Conservation (phyloP, 176 grass and related monocot species). For the Oryza glumipatula region DNA sequence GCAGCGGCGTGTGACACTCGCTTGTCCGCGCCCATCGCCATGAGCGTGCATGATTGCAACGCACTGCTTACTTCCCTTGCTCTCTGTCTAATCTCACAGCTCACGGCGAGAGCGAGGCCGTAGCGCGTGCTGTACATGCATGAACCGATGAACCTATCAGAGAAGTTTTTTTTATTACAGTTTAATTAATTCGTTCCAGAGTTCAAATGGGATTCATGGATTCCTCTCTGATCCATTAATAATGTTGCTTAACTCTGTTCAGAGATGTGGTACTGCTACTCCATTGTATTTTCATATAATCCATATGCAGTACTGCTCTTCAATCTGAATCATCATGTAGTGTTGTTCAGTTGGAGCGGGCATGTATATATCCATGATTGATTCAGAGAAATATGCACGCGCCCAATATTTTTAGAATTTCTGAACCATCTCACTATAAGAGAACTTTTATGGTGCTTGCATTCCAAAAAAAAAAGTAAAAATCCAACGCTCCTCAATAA, state of each 20-base stretch:
- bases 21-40: constrained; percentile 46
- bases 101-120: neutral
- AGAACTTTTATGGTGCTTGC: too few relatives aligned
- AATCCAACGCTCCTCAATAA: too few relatives aligned
- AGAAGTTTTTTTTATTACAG: neutral
- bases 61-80: constrained; percentile 26
- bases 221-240: neutral
- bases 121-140: neutral
- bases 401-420: neutral
- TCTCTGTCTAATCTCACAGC: neutral
- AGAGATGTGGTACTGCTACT: neutral
- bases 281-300: neutral
- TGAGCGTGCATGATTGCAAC: constrained; percentile 31
- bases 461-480: too few relatives aligned
- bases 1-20: constrained; percentile 51
- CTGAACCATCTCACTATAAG: neutral
- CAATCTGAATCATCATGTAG: too few relatives aligned
- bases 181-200: too few relatives aligned
- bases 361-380: neutral
- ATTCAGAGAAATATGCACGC: constrained; percentile 8
- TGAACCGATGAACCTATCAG: neutral
- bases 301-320: neutral
- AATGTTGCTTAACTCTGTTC: neutral
- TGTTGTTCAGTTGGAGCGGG: neutral
- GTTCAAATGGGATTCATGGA: neutral